A percentile compares a stretch with the other conserved stretches of the same genome.
These are phyloP conservation scores for Rhododendron simsii DNA, from an alignment of 148 eudicot species.

Conservation along the genomic window DNA sequence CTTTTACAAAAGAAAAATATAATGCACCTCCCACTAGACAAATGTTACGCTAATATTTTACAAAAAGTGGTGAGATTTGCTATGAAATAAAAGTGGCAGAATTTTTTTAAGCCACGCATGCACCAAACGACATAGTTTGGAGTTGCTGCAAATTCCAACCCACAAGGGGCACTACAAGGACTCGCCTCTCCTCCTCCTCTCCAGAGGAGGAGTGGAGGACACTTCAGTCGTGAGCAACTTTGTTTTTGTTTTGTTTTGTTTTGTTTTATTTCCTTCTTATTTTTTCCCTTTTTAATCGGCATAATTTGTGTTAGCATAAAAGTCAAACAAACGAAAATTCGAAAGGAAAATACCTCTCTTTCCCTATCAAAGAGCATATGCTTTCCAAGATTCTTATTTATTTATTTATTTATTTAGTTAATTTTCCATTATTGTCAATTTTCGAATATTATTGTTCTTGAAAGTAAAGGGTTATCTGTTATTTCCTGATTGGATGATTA, in stretches of 20 bases:
- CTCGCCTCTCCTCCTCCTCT: no score
- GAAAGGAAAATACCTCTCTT: neutral
- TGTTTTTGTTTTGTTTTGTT: neutral
- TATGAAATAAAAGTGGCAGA: no score
- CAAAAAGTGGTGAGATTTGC: no score
- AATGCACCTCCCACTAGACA: no score
- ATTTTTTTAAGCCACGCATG: no score
- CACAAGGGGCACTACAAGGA: no score
- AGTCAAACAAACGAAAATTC: neutral
- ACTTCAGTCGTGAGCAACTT: neutral
- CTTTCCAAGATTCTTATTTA: neutral
- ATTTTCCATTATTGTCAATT: neutral
- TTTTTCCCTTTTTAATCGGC: neutral
- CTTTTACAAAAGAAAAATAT: no score
- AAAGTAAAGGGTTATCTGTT: neutral
- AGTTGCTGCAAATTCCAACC: no score
- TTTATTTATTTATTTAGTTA: neutral
- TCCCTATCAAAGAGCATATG: neutral
- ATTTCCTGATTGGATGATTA: neutral
- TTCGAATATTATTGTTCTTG: neutral
- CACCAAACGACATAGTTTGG: no score
- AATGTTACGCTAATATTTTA: no score
- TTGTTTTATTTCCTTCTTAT: neutral
- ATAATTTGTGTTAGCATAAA: neutral
- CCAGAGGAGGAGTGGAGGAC: neutral